A percentile compares a stretch with the other conserved stretches of the same genome.
phyloP scores from a whole-genome alignment of 1,139 yeast genomes.

The Taphrina pruni region DNA sequence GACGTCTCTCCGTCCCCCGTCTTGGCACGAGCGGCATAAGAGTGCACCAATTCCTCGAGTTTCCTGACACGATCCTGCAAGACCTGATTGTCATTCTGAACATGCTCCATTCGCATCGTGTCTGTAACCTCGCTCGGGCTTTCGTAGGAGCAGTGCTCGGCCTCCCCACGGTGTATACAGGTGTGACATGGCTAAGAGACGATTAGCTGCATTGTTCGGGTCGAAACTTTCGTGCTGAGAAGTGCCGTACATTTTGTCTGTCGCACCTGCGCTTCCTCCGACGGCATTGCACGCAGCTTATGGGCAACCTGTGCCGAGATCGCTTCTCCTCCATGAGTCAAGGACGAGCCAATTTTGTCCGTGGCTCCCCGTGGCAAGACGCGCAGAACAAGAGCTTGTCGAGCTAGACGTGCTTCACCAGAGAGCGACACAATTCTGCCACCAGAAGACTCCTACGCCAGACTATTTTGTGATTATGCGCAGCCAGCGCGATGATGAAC shows the following conservation, averaged over 20 bases:
- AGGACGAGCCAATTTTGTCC: no score
- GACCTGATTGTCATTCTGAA: conserved; percentile 11
- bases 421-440: no score
- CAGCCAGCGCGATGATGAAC: no score
- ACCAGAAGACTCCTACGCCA: no score
- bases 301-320: conserved; percentile 23
- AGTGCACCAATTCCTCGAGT: conserved; percentile 3
- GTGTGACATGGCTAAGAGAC: conserved; percentile 21
- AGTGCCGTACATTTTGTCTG: conserved; percentile 8
- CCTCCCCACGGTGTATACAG: conserved; percentile 20
- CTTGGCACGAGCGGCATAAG: neutral
- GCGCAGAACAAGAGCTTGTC: no score
- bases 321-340: conserved; percentile 17
- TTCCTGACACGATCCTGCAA: conserved; percentile 7
- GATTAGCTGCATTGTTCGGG: no score
- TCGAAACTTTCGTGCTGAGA: no score
- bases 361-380: no score
- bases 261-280: conserved; percentile 21
- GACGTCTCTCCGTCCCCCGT: neutral
- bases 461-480: no score
- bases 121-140: neutral
- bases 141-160: conserved; percentile 12
- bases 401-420: no score
- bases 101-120: conserved; percentile 11
- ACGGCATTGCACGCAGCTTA: conserved; percentile 23